These are phyloP conservation scores for Podila verticillata DNA, from an alignment of 192 early-diverging fungal species.

Conservation along the genomic window DNA sequence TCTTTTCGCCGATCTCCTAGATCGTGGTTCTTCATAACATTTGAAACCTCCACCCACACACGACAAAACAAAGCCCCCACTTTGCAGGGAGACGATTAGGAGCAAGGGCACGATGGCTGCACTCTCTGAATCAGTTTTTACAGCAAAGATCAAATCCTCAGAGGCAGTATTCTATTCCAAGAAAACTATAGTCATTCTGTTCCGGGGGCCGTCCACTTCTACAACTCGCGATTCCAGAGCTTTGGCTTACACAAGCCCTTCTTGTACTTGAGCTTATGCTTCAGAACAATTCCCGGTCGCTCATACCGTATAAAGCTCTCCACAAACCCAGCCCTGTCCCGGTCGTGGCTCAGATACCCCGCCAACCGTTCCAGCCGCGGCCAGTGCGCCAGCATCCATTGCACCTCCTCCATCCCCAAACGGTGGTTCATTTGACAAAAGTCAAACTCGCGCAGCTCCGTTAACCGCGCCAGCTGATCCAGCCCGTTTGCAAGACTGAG, in stretches of 20 bases:
- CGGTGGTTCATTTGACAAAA: conserved; percentile 32
- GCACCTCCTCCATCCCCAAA: conserved; percentile 33
- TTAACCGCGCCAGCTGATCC: conserved; percentile 2
- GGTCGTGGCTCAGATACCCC: conserved; percentile 11
- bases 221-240: no score
- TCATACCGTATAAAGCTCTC: conserved; percentile 26
- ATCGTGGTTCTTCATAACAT: no score
- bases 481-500: conserved; percentile 29
- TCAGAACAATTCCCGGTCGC: conserved; percentile 15
- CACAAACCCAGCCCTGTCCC: conserved; percentile 15
- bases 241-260: neutral
- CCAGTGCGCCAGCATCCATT: conserved; percentile 43
- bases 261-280: conserved; percentile 6
- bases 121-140: no score
- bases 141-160: no score
- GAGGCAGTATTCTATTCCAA: no score
- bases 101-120: no score
- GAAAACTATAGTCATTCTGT: no score
- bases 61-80: no score
- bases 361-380: conserved; percentile 18
- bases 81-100: no score
- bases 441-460: conserved; percentile 32
- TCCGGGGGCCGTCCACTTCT: no score
- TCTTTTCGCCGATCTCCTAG: no score
- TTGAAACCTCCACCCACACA: no score